Conservation (phyloP, 768 basidiomycete genomes). For the Pulveroboletus sp. region DNA sequence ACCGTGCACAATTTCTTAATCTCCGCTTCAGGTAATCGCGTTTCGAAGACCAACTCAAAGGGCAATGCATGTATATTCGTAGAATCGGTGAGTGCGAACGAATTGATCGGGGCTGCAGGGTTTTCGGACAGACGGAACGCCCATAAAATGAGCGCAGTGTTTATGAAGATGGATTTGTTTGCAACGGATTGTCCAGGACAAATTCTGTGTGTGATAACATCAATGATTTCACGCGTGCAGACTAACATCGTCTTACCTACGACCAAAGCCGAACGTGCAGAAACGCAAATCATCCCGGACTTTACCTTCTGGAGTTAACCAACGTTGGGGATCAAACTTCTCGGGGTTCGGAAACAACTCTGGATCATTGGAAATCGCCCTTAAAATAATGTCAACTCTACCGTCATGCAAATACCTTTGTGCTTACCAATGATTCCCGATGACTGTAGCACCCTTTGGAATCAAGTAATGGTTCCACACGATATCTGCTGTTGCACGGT, state of each 20-base stretch:
- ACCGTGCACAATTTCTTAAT: conserved; percentile 8
- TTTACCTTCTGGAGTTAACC: conserved; percentile 34
- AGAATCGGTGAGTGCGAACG: conserved; percentile 49
- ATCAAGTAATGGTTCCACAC: conserved; percentile 36
- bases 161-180: conserved; percentile 54
- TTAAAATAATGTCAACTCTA: not conserved
- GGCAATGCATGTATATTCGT: conserved; percentile 7
- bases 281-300: conserved; percentile 28
- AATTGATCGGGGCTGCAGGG: conserved; percentile 52
- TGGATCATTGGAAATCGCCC: conserved; percentile 51
- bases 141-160: conserved; percentile 60
- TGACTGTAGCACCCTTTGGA: conserved; percentile 37
- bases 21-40: not conserved
- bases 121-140: conserved; percentile 54
- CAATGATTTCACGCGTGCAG: not conserved
- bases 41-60: conserved; percentile 10
- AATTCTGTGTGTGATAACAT: conserved; percentile 2
- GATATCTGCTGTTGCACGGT: conserved; percentile 60
- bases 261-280: conserved; percentile 36
- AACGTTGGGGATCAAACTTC: conserved; percentile 51
- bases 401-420: too few relatives aligned
- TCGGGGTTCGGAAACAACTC: conserved; percentile 53
- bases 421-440: conserved; percentile 35
- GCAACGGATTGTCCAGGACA: conserved; percentile 37
- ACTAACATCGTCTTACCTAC: conserved; percentile 10